Conservation (phyloP, 2,329 filamentous ascomycete species). For the Fonsecaea pedrosoi region DNA sequence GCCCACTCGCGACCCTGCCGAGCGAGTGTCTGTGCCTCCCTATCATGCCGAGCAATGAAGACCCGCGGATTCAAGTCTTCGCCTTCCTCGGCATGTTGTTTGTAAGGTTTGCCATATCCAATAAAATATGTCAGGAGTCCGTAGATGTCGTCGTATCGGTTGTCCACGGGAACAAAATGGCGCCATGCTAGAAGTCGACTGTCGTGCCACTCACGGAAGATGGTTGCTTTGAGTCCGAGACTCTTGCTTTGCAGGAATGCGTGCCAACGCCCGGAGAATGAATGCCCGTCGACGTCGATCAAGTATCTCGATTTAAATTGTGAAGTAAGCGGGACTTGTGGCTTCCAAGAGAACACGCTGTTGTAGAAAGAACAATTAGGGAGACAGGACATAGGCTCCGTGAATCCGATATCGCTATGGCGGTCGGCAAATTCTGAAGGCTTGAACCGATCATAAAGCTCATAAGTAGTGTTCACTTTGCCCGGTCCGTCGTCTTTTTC, state of each 20-base stretch:
- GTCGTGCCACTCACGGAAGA: constrained; percentile 64
- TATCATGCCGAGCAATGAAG: constrained; percentile 45
- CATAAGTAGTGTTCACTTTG: constrained; percentile 39
- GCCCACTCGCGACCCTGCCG: constrained; percentile 48
- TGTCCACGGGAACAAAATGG: constrained; percentile 62
- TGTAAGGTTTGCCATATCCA: constrained; percentile 43
- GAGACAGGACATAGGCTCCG: constrained; percentile 47
- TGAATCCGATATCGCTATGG: constrained; percentile 50
- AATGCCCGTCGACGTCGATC: constrained; percentile 50
- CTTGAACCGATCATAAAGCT: constrained; percentile 41
- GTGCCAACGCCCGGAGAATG: constrained; percentile 51
- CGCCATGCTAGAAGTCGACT: constrained; percentile 59
- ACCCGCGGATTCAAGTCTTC: constrained; percentile 36
- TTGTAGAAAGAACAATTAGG: constrained; percentile 50
- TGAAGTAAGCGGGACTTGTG: constrained; percentile 42
- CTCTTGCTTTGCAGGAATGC: constrained; percentile 56
- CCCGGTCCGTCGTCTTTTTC: constrained; percentile 33
- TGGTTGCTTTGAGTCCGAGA: constrained; percentile 60
- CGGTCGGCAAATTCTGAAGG: constrained; percentile 45
- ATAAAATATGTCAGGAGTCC: constrained; percentile 60
- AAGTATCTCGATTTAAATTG: constrained; percentile 49
- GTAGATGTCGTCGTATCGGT: constrained; percentile 59
- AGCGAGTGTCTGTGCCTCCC: constrained; percentile 46
- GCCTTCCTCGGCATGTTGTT: constrained; percentile 26
- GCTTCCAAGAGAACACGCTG: constrained; percentile 42